phyloP scores from a whole-genome alignment of 768 basidiomycete genomes.

The Podaxis sp. region DNA sequence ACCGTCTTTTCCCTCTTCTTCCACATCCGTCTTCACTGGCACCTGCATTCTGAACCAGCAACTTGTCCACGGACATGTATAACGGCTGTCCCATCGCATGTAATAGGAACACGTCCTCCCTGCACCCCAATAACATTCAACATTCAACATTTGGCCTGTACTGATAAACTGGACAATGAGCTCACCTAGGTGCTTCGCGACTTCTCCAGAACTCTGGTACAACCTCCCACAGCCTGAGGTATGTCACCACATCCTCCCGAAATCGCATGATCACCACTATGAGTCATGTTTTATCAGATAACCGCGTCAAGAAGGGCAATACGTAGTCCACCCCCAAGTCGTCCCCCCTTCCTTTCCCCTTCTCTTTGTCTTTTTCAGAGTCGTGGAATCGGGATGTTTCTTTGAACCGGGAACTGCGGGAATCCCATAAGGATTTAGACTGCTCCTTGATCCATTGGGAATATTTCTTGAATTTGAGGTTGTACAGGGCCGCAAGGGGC shows the following conservation, averaged over 20 bases:
- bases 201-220: neutral
- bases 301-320: conserved; percentile 7
- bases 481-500: neutral
- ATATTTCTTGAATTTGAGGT: conserved; percentile 10
- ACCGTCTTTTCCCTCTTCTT: neutral
- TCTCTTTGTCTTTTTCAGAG: no score
- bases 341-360: neutral
- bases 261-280: neutral
- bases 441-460: conserved; percentile 2
- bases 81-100: conserved; percentile 9
- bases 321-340: neutral
- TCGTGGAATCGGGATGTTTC: neutral
- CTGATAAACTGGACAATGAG: neutral
- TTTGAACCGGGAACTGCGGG: neutral
- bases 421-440: neutral
- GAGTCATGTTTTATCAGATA: neutral
- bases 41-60: neutral
- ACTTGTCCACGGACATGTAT: conserved; percentile 1
- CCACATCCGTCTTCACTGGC: neutral
- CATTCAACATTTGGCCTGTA: neutral
- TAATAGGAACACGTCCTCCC: conserved; percentile 12
- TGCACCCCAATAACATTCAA: neutral
- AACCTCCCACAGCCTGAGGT: conserved; percentile 3
- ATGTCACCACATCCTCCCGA: conserved; percentile 1
- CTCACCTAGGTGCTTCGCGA: neutral